Evolutionary conservation across 2,329 filamentous ascomycete species (phyloP), one percentile per base, ranked within the genome.

Genomic region (Nakataea oryzae): DNA sequence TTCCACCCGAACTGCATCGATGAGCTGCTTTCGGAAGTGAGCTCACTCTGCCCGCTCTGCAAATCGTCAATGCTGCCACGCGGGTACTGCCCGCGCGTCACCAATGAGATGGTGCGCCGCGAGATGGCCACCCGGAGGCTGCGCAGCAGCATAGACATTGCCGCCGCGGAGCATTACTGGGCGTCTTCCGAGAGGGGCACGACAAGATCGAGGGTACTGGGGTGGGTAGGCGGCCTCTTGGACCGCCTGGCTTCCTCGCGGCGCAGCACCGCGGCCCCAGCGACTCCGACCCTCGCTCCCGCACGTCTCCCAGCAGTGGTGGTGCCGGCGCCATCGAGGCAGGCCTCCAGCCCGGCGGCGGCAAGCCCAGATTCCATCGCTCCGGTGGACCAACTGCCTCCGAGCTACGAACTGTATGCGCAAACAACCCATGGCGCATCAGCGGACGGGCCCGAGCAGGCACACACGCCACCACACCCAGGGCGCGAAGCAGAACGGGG

Each of bases 1-100:
- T 99, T 93, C 74, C 93, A 99, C 67, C 88, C 90, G 0, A 88
- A 90, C 66, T 99, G 95, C 70, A 93, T 97, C 66, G 93, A 97
- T 70, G 83, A 87, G 27, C 96, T 95, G 69, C 79, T 97, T 14
- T 80, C 82, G 56, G 81, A 86, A 62, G 88, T 88, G 70, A 96
- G 90, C 70, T 96, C 90, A 24, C 80, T 97, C 2, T 99, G 95
- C 70, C 93, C 95, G 0, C 79, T 96, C 68, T 99, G 95, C 79
- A 97, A 96, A 73, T 84, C 87, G 64, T 90, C 84, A 59, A 90
- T 93, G 69, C 76, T 97, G 1, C 92, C 93, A 8, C 69, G 72
- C 67, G 76, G 90, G 0, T 84, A 84, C 68, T 86, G 85, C 62
- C 86, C 88, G 0, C 80, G 80, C 24, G 86, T 96, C 55, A 96